Base-by-base conservation (phyloP, 306 rosid genomes). In the Prunus mongolica region DNA sequence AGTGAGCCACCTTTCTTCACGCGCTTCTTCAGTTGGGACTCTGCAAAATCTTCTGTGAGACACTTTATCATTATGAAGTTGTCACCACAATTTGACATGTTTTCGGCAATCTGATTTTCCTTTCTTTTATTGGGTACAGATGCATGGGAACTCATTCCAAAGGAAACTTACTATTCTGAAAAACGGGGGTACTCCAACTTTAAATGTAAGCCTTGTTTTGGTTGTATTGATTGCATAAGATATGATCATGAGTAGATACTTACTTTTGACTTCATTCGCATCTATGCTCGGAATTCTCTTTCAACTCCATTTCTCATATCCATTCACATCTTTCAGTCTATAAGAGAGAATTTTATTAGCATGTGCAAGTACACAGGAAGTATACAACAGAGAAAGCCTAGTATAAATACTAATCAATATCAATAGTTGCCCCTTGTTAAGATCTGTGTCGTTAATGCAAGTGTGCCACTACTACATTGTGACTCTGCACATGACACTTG, bases 1-100 rank as follows among this genome's bases (percentile, higher is more conserved):
- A 91, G 91, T 62, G 99, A 96, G 81, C 99, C 99, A 38, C 84
- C 90, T 83, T 96, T 96, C 89, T 96, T 92, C 90, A 93, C 96
- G n/a, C 93, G 91, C 82, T 96, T 96, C 90, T 96, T 92, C 80
- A 82, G 83, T 47, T 96, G 99, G 99, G 98, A 96, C 67, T 84
- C 93, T 15, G 92, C 96, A 73, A 96, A 91, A 80, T 86, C 93
- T 76, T 69, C 87, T 0, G 99, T 96, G 82, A 96, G 96, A 73
- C 50, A 65, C 79, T 73, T 58, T 49, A 25, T 24, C 41, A 51
- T 32, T 69, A 16, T 56, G 62, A 47, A 64, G n/a, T 76, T 63
- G 28, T 67, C 12, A 66, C 69, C 28, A 30, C 58, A 60, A 65
- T 66, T 56, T 76, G 10, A 52, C 52, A 69, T 72, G 54, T 78